A percentile compares a stretch with the other conserved stretches of the same genome.
These are phyloP conservation scores for Myxozyma nipponensis DNA, from an alignment of 805 yeast species.

Conservation along the genomic window DNA sequence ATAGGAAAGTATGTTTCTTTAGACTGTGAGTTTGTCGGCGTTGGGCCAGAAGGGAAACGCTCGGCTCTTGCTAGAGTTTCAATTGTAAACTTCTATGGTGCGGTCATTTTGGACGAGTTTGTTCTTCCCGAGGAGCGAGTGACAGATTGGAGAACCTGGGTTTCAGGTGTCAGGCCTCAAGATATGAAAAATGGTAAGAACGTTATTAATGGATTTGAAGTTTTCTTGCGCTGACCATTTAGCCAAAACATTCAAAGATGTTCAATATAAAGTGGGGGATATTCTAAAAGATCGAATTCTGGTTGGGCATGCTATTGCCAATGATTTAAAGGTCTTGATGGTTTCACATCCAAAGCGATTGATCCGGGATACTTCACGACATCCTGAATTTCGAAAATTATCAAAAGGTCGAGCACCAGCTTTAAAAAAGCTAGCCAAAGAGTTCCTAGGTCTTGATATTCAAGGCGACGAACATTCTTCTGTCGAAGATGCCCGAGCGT, in stretches of 20 bases:
- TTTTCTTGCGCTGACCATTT: neutral
- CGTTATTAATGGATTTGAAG: neutral
- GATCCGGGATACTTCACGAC: constrained; percentile 73
- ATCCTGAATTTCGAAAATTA: constrained; percentile 36
- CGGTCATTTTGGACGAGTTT: constrained; percentile 62
- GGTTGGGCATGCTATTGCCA: constrained; percentile 82
- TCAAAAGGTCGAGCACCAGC: constrained; percentile 70
- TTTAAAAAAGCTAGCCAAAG: constrained; percentile 59
- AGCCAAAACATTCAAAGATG: constrained; percentile 65
- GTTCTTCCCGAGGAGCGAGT: constrained; percentile 74
- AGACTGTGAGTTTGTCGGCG: constrained; percentile 94
- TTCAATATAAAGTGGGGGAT: constrained; percentile 54
- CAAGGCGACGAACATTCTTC: constrained; percentile 79
- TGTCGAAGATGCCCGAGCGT: constrained; percentile 84
- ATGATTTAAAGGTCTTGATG: constrained; percentile 67
- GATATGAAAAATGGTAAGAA: constrained; percentile 49
- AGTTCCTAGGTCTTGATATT: constrained; percentile 55
- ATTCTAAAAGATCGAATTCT: constrained; percentile 54
- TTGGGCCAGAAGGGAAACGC: constrained; percentile 62
- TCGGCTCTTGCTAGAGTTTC: constrained; percentile 85
- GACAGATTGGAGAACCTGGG: constrained; percentile 91
- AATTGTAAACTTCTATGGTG: constrained; percentile 77
- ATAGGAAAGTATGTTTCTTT: constrained; percentile 75
- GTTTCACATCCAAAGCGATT: constrained; percentile 61
- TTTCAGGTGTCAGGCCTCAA: constrained; percentile 73